A percentile compares a stretch with the other conserved stretches of the same genome.
Conservation (phyloP, 257 asterid species). For the Gentiana macrophylla region DNA sequence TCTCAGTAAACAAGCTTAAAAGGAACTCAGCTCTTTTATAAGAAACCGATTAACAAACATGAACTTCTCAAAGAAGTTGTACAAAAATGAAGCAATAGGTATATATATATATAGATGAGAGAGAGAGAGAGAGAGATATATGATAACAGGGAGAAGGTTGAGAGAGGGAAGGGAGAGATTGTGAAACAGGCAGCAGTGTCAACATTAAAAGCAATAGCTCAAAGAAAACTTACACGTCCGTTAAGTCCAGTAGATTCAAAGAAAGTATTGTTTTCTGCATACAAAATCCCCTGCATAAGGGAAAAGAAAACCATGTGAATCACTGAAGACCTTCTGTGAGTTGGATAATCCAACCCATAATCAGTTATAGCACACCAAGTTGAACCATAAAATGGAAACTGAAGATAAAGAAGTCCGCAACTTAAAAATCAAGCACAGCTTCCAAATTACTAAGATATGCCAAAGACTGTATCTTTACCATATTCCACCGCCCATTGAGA, state of each 20-base stretch:
- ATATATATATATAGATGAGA: too few relatives aligned
- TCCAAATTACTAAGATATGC: too few relatives aligned
- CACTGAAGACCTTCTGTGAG: too few relatives aligned
- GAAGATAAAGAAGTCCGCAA: too few relatives aligned
- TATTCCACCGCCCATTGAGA: too few relatives aligned
- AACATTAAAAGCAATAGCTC: neutral
- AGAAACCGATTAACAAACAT: neutral
- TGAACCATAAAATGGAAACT: too few relatives aligned
- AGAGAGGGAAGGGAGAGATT: neutral
- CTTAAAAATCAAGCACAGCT: too few relatives aligned
- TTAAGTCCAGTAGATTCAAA: constrained; percentile 87
- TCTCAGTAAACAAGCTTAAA: constrained; percentile 9
- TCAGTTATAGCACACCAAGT: too few relatives aligned
- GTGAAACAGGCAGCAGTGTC: neutral
- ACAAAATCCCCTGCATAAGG: constrained; percentile 69
- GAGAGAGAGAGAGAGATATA: too few relatives aligned
- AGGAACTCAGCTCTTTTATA: neutral
- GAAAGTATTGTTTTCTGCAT: constrained; percentile 65
- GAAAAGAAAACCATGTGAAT: neutral
- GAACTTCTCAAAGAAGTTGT: neutral
- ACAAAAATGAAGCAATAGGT: neutral
- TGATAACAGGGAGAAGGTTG: neutral
- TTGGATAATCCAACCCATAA: neutral
- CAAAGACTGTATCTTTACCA: too few relatives aligned
- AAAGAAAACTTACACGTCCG: constrained; percentile 58